phyloP scores from a whole-genome alignment of 257 asterid species.

The Asclepias syriaca region DNA sequence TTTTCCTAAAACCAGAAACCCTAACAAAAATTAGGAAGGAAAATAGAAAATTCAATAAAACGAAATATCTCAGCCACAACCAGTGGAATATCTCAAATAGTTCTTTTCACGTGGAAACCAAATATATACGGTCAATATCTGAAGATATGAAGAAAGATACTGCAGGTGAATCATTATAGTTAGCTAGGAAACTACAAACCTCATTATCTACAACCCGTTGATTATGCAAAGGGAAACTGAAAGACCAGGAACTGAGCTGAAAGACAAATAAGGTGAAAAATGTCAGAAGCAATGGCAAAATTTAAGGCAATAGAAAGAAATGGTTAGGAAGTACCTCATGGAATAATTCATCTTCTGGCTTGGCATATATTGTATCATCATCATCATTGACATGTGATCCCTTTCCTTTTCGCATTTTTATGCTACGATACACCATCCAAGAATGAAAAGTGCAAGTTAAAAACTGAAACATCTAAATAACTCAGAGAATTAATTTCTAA shows the following conservation, averaged over 20 bases:
- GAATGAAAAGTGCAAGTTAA: neutral
- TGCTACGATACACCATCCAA: conserved; percentile 30
- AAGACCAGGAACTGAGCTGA: conserved; percentile 94
- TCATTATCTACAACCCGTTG: conserved; percentile 58
- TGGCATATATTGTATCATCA: conserved; percentile 50
- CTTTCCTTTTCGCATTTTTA: conserved; percentile 43
- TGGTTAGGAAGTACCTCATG: conserved; percentile 47
- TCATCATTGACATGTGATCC: conserved; percentile 35
- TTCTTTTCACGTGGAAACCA: neutral
- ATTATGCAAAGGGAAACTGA: conserved; percentile 57
- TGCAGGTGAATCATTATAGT: conserved; percentile 13
- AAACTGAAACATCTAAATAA: neutral
- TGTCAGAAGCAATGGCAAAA: conserved; percentile 14
- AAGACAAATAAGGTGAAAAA: conserved; percentile 23
- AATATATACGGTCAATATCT: neutral
- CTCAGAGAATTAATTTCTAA: neutral
- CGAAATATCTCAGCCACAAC: neutral
- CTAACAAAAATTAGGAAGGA: conserved; percentile 1
- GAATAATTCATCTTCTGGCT: conserved; percentile 76
- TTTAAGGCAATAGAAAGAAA: neutral
- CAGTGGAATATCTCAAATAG: neutral
- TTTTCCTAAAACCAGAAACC: neutral
- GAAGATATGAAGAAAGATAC: neutral
- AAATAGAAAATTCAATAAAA: neutral
- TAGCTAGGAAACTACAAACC: conserved; percentile 31